Conservation (phyloP, 139 green algal genomes). For the Picochlorum sp. region DNA sequence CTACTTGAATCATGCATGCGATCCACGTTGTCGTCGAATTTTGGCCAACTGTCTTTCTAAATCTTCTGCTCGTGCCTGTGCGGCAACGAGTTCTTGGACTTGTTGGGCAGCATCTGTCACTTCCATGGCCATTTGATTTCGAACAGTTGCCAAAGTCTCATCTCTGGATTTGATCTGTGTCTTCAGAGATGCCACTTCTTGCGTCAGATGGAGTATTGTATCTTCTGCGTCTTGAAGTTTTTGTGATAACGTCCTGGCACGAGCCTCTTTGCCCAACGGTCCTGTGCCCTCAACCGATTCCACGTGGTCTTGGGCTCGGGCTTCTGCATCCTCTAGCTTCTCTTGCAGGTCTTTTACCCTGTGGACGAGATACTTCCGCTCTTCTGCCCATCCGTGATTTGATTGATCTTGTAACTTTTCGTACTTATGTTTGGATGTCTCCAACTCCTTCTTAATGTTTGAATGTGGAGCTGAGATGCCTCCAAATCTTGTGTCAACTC, state of each 20-base stretch:
- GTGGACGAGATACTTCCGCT: too few relatives aligned
- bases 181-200: not conserved
- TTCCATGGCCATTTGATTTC: constrained; percentile 19
- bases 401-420: too few relatives aligned
- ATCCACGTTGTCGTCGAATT: constrained; percentile 4
- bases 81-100: constrained; percentile 26
- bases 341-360: too few relatives aligned
- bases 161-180: constrained; percentile 6
- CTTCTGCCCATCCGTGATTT: too few relatives aligned
- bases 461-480: too few relatives aligned
- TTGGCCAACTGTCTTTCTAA: not conserved
- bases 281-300: constrained; percentile 1
- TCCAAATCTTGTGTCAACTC: not conserved
- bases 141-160: constrained; percentile 14
- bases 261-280: not conserved
- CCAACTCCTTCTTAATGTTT: too few relatives aligned
- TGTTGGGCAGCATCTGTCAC: constrained; percentile 28
- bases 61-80: constrained; percentile 13
- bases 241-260: not conserved
- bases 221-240: constrained; percentile 8
- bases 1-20: too few relatives aligned
- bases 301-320: not conserved
- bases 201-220: not conserved
- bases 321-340: not conserved
- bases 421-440: too few relatives aligned